Conservation (phyloP, 2,329 filamentous ascomycete genomes). For the Aspergillus oerlinghausenensis region DNA sequence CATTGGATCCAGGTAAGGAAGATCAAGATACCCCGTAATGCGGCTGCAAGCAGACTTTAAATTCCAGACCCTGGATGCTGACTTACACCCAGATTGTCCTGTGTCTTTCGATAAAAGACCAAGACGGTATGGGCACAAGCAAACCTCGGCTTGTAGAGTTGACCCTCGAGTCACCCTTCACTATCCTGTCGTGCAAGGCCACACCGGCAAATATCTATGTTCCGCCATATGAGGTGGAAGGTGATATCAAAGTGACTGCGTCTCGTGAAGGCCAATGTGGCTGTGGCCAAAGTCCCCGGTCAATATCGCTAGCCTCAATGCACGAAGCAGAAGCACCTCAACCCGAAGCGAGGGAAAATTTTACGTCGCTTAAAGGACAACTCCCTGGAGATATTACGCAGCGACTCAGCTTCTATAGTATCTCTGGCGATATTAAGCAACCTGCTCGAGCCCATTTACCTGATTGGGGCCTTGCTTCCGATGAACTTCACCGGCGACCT, state of each 20-base stretch:
- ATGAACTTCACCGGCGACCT: neutral
- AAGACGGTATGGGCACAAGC: slow-evolving; percentile 59
- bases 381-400: neutral
- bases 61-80: slow-evolving; percentile 4
- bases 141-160: slow-evolving; percentile 91
- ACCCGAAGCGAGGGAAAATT: neutral
- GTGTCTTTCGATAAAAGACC: slow-evolving; percentile 79
- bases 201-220: slow-evolving; percentile 83
- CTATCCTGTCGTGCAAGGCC: slow-evolving; percentile 85
- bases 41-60: neutral
- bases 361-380: neutral
- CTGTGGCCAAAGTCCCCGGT: slow-evolving; percentile 50
- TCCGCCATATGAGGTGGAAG: slow-evolving; percentile 68
- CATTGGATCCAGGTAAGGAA: slow-evolving; percentile 85
- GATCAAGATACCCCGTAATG: too few species aligned
- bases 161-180: slow-evolving; percentile 92
- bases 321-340: neutral
- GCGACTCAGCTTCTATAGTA: neutral
- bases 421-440: neutral
- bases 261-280: slow-evolving; percentile 59
- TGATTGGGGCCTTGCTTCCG: neutral
- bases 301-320: neutral
- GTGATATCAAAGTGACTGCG: slow-evolving; percentile 45
- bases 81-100: slow-evolving; percentile 67
- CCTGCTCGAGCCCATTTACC: neutral